phyloP scores from a whole-genome alignment of 129 eudicot species.

The Artemisia argyi region DNA sequence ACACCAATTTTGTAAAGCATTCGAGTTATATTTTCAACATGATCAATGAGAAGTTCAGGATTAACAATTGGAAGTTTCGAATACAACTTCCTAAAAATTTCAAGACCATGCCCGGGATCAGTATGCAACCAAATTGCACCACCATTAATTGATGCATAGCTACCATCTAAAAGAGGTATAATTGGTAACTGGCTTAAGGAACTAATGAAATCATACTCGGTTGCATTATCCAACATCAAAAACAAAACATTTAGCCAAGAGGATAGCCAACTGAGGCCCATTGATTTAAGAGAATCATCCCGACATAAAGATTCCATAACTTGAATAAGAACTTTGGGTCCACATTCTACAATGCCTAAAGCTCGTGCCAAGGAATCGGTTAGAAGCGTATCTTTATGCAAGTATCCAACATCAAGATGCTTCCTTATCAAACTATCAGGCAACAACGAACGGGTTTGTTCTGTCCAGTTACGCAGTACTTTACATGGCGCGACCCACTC shows the following conservation, averaged over 20 bases:
- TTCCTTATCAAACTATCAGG: conserved; percentile 59
- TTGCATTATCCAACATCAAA: conserved; percentile 35
- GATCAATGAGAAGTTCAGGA: conserved; percentile 39
- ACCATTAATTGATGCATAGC: conserved; percentile 49
- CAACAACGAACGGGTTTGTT: conserved; percentile 52
- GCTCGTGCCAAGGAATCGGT: conserved; percentile 65
- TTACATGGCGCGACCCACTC: conserved; percentile 81
- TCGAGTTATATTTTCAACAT: conserved; percentile 39
- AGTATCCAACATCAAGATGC: conserved; percentile 63
- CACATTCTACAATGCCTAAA: conserved; percentile 72
- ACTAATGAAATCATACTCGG: conserved; percentile 41
- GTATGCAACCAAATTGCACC: conserved; percentile 70
- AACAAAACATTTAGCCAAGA: conserved; percentile 61
- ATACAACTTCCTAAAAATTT: conserved; percentile 50
- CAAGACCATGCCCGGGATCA: conserved; percentile 41
- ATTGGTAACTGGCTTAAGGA: conserved; percentile 47
- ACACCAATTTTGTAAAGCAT: conserved; percentile 71
- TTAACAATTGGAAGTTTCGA: conserved; percentile 55
- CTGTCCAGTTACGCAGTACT: conserved; percentile 63
- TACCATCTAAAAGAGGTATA: conserved; percentile 71
- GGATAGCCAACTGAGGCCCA: conserved; percentile 69
- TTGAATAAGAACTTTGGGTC: conserved; percentile 56
- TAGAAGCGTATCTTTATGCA: conserved; percentile 56
- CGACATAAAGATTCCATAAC: conserved; percentile 49
- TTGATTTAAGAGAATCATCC: conserved; percentile 41